phyloP scores from a whole-genome alignment of 2,329 filamentous ascomycete species.

The Hypoxylon sp. region DNA sequence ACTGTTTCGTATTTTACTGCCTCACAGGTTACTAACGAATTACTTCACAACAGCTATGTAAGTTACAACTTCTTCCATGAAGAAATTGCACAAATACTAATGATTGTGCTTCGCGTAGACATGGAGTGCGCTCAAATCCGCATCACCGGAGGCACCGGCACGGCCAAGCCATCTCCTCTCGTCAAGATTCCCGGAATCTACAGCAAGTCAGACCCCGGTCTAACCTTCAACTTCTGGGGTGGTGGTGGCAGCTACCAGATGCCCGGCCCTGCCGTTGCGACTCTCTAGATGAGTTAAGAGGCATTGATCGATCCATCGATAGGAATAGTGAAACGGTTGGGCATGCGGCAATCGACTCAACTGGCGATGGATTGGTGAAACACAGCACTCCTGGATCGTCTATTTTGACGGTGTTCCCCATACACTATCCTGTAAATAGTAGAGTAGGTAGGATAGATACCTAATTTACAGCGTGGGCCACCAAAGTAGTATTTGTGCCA shows the following conservation, averaged over 20 bases:
- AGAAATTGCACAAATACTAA: slow-evolving; percentile 5
- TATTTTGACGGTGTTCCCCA: too few species aligned
- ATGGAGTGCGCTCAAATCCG: slow-evolving; percentile 42
- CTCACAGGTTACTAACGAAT: slow-evolving; percentile 15
- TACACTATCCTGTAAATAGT: too few species aligned
- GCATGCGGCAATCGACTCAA: too few species aligned
- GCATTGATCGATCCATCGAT: too few species aligned
- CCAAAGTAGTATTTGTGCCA: too few species aligned
- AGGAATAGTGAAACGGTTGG: too few species aligned
- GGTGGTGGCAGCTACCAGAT: slow-evolving; percentile 38
- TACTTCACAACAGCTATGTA: slow-evolving; percentile 23
- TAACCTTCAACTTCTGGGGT: slow-evolving; percentile 43
- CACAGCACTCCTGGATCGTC: too few species aligned
- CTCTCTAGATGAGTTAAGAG: too few species aligned
- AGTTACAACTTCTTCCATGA: slow-evolving; percentile 1
- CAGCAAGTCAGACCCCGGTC: slow-evolving; percentile 36
- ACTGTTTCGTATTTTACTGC: slow-evolving; percentile 8
- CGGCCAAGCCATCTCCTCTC: slow-evolving; percentile 35
- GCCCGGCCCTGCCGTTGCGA: slow-evolving; percentile 42
- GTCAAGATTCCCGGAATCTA: slow-evolving; percentile 54
- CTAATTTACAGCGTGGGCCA: too few species aligned
- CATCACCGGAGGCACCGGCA: slow-evolving; percentile 37
- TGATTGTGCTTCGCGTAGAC: slow-evolving; percentile 19
- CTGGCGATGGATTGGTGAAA: too few species aligned
- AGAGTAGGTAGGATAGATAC: too few species aligned